These are phyloP conservation scores for Blastobotrys peoriensis DNA, from an alignment of 805 yeast species.

Conservation along the genomic window DNA sequence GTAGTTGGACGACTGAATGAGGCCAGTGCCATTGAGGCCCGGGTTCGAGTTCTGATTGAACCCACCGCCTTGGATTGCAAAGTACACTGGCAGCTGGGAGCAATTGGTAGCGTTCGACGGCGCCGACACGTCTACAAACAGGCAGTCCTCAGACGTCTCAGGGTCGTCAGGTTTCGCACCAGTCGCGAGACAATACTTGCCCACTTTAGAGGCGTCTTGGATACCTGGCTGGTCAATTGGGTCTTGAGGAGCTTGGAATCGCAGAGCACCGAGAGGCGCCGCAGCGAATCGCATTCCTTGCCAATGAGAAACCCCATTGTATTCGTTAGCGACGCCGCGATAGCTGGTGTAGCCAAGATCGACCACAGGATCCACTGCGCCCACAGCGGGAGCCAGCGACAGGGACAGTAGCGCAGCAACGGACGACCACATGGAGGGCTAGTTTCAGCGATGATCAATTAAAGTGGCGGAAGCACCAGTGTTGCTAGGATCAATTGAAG, in stretches of 20 bases:
- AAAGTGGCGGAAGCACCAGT: too few relatives aligned
- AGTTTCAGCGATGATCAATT: too few relatives aligned
- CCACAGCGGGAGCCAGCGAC: not conserved
- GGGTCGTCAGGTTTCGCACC: not conserved
- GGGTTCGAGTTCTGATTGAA: conserved; percentile 27
- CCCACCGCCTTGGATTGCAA: conserved; percentile 36
- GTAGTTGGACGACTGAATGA: conserved; percentile 15
- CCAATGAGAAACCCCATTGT: conserved; percentile 1
- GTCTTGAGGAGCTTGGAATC: conserved; percentile 13
- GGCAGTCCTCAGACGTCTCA: conserved; percentile 5
- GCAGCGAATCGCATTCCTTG: conserved; percentile 12
- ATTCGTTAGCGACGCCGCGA: conserved; percentile 2
- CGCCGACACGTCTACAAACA: conserved; percentile 7
- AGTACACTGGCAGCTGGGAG: conserved; percentile 22
- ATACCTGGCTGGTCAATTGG: not conserved
- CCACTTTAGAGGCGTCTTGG: conserved; percentile 7
- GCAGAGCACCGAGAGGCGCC: conserved; percentile 11
- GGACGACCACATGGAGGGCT: too few relatives aligned
- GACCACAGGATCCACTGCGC: conserved; percentile 1
- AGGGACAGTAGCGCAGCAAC: too few relatives aligned
- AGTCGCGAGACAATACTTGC: conserved; percentile 4
- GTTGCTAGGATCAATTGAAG: too few relatives aligned
- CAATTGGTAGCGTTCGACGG: not conserved
- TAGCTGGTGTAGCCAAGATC: conserved; percentile 11
- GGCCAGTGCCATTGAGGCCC: conserved; percentile 18